Conservation (phyloP, 306 rosid species). For the Trichosanthes truncata region DNA sequence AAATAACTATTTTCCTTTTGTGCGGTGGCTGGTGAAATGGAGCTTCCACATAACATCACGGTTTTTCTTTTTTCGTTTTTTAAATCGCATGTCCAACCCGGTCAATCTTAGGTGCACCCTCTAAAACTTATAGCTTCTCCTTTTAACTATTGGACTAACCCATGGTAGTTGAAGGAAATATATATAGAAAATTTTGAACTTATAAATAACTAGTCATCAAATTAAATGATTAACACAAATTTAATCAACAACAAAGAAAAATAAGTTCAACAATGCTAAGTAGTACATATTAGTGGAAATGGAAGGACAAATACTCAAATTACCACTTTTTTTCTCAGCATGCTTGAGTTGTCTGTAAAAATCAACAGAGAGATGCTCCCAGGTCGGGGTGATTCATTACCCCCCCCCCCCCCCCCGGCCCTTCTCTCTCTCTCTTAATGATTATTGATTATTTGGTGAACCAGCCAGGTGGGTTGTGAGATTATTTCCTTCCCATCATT, state of each 20-base stretch:
- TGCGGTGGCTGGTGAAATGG: not conserved
- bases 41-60: not conserved
- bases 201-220: not conserved
- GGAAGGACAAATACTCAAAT: not conserved
- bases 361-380: no score
- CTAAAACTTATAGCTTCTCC: no score
- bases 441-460: no score
- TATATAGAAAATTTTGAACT: no score
- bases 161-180: not conserved
- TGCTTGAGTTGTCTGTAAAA: no score
- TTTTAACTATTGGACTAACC: no score
- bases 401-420: no score
- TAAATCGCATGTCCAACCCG: not conserved
- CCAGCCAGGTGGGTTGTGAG: no score
- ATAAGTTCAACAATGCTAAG: not conserved
- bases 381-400: no score
- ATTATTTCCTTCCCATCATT: no score
- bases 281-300: not conserved
- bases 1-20: not conserved
- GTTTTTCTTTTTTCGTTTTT: no score
- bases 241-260: not conserved
- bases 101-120: not conserved
- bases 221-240: not conserved
- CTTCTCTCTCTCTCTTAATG: no score
- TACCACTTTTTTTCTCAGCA: not conserved